Evolutionary conservation across 192 early-diverging fungal genomes (phyloP).

Genomic region (Globomyces pollinis-pini): DNA sequence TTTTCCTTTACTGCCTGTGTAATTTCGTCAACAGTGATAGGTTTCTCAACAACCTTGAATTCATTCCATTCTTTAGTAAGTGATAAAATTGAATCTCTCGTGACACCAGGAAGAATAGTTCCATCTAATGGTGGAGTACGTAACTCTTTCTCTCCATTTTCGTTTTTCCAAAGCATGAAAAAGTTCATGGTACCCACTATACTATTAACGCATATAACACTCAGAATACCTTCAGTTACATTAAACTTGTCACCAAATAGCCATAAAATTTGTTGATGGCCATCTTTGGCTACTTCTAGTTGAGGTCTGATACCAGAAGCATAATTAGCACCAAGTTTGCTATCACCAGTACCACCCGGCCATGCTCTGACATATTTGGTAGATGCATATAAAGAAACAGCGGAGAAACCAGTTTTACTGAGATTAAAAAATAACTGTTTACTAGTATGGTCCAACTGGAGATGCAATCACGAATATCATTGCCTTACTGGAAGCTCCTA

Average conservation of each 20-base stretch:
- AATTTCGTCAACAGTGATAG: constrained; percentile 74
- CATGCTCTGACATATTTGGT: constrained; percentile 83
- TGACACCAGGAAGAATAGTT: constrained; percentile 91
- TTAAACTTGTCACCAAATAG: constrained; percentile 77
- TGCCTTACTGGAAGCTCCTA: constrained; percentile 70
- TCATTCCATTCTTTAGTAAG: constrained; percentile 76
- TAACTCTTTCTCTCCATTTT: constrained; percentile 72
- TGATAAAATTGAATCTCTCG: constrained; percentile 82
- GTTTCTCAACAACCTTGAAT: constrained; percentile 79
- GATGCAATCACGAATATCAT: constrained; percentile 82
- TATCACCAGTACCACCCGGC: constrained; percentile 90
- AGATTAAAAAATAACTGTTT: no score
- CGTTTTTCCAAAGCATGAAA: constrained; percentile 83
- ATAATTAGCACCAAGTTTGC: constrained; percentile 87
- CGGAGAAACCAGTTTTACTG: constrained; percentile 86
- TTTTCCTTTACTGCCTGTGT: constrained; percentile 66
- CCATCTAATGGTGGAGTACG: constrained; percentile 89
- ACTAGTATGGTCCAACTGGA: constrained; percentile 95
- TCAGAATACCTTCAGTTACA: constrained; percentile 63
- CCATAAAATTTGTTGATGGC: constrained; percentile 94
- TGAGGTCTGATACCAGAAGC: constrained; percentile 76
- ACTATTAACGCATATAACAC: no score
- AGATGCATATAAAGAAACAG: constrained; percentile 79
- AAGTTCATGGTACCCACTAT: constrained; percentile 94
- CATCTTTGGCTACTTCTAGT: constrained; percentile 75